Evolutionary conservation across 495 filamentous ascomycete genomes (phyloP).

Genomic region (Podospora tetraspora): DNA sequence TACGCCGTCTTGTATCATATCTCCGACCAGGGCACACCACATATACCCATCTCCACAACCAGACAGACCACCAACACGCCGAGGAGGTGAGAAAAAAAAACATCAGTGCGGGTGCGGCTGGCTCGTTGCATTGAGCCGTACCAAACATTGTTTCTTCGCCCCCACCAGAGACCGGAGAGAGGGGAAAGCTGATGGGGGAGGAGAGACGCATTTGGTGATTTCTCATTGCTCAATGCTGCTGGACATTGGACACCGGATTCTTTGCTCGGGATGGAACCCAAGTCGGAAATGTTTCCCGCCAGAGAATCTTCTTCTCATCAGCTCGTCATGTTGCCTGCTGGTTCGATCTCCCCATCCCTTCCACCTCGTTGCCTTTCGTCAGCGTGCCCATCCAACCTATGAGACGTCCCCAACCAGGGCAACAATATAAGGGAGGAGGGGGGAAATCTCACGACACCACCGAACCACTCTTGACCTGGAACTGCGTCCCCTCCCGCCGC

Average conservation of each 20-base stretch:
- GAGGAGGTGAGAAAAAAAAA: background rate
- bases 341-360: background rate
- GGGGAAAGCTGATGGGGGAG: background rate
- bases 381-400: background rate
- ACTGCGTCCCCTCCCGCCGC: background rate
- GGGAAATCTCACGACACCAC: background rate
- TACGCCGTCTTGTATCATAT: background rate
- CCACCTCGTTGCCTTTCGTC: background rate
- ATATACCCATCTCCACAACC: background rate
- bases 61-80: background rate
- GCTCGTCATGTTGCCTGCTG: background rate
- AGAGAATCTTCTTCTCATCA: background rate
- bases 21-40: background rate
- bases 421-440: background rate
- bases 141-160: background rate
- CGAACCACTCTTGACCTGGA: background rate
- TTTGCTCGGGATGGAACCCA: constrained; percentile 15
- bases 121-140: constrained; percentile 12
- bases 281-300: constrained; percentile 2
- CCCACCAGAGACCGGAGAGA: background rate
- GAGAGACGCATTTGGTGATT: background rate
- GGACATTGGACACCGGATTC: background rate
- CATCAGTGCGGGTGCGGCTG: background rate
- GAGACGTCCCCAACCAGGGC: background rate
- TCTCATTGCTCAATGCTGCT: background rate